Percentiles rank a stretch among this genome's conserved stretches.
These are phyloP conservation scores for Endocalyx cinctus DNA, from an alignment of 2,329 filamentous ascomycete genomes.

Conservation along the genomic window DNA sequence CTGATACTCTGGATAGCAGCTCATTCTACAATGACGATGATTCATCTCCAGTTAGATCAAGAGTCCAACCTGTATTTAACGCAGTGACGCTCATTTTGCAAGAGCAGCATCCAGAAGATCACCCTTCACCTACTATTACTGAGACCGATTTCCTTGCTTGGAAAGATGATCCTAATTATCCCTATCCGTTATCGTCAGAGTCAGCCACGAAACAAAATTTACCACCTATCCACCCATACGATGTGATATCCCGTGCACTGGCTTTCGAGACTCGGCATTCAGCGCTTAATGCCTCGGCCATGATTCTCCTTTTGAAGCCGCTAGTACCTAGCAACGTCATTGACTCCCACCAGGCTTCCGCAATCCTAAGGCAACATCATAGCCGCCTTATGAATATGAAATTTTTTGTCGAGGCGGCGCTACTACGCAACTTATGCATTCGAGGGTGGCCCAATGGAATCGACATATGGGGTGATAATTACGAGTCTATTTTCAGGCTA, in stretches of 20 bases:
- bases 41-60: slow-evolving; percentile 7
- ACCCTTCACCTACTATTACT: slow-evolving; percentile 39
- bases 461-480: slow-evolving; percentile 49
- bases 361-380: slow-evolving; percentile 57
- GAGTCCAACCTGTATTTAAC: slow-evolving; percentile 6
- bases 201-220: slow-evolving; percentile 4
- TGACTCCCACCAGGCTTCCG: slow-evolving; percentile 49
- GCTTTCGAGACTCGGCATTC: slow-evolving; percentile 53
- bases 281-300: slow-evolving; percentile 55
- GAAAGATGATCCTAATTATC: slow-evolving; percentile 52
- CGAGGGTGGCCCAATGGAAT: slow-evolving; percentile 51
- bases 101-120: slow-evolving; percentile 30
- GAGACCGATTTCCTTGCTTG: slow-evolving; percentile 58
- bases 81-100: no score
- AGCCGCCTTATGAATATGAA: slow-evolving; percentile 54
- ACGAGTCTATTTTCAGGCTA: slow-evolving; percentile 47
- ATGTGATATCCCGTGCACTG: slow-evolving; percentile 48
- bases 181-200: slow-evolving; percentile 35
- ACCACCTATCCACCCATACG: slow-evolving; percentile 50
- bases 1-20: slow-evolving; percentile 23
- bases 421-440: slow-evolving; percentile 57
- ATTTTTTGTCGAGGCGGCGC: slow-evolving; percentile 55
- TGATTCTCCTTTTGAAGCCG: slow-evolving; percentile 55
- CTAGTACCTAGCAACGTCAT: slow-evolving; percentile 52
- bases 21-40: slow-evolving; percentile 6